These are phyloP conservation scores for Chaetothyriales sp. DNA, from an alignment of 2,329 filamentous ascomycete genomes.

Conservation along the genomic window DNA sequence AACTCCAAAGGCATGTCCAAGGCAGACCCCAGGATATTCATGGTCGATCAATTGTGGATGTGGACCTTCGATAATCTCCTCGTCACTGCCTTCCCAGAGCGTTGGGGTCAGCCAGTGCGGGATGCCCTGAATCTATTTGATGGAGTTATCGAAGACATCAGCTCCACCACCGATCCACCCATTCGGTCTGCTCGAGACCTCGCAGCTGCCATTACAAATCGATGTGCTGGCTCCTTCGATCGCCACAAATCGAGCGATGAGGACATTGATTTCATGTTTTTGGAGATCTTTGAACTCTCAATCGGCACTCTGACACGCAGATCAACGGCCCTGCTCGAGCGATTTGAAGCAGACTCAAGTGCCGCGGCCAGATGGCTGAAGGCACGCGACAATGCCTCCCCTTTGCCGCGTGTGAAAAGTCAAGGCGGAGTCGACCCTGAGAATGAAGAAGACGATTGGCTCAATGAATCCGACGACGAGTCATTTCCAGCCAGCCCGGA, in stretches of 20 bases:
- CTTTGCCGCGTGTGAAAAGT: not conserved
- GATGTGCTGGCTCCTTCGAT: constrained; percentile 49
- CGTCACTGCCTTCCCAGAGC: constrained; percentile 45
- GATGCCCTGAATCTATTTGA: constrained; percentile 50
- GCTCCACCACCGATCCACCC: constrained; percentile 47
- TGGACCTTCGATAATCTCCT: constrained; percentile 49
- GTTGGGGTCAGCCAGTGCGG: constrained; percentile 31
- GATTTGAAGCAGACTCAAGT: constrained; percentile 46
- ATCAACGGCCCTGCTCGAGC: constrained; percentile 46
- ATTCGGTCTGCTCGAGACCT: constrained; percentile 50
- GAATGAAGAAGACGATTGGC: constrained; percentile 3
- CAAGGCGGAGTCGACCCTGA: not conserved
- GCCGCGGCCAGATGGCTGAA: constrained; percentile 43
- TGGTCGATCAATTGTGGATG: constrained; percentile 58
- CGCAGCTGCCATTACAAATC: constrained; percentile 46
- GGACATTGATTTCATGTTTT: constrained; percentile 48
- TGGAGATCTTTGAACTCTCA: constrained; percentile 54
- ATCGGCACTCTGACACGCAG: constrained; percentile 43
- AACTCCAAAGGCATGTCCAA: constrained; percentile 3
- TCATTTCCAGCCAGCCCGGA: not conserved
- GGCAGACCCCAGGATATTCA: constrained; percentile 35
- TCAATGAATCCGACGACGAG: constrained; percentile 10
- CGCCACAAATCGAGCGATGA: constrained; percentile 37
- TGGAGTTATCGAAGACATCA: constrained; percentile 50
- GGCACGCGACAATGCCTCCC: constrained; percentile 1